Evolutionary conservation across 2,329 filamentous ascomycete genomes (phyloP).

Genomic region (Podosphaera xanthii): DNA sequence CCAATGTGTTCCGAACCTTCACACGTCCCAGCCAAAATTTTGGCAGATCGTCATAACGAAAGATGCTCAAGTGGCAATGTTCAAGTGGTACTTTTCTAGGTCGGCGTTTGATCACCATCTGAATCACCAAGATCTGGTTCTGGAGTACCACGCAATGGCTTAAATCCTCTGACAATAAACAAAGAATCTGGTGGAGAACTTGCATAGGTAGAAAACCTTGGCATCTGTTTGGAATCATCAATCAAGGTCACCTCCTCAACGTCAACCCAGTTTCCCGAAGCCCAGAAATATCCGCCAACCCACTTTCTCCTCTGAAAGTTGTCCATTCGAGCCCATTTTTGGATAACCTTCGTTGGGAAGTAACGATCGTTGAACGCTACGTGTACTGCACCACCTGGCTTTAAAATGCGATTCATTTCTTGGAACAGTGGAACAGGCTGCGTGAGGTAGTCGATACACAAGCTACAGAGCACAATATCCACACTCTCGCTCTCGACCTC

Average conservation of each 20-base stretch:
- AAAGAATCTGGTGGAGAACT: too few relatives aligned
- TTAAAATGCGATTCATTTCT: slow-evolving; percentile 20
- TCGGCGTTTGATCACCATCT: too few relatives aligned
- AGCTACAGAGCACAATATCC: slow-evolving; percentile 26
- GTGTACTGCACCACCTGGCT: slow-evolving; percentile 23
- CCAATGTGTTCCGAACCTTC: too few relatives aligned
- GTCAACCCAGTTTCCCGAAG: slow-evolving; percentile 23
- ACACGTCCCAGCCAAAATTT: too few relatives aligned
- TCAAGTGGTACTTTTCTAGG: too few relatives aligned
- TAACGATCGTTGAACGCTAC: slow-evolving; percentile 27
- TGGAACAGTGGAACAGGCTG: slow-evolving; percentile 22
- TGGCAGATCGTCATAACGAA: too few relatives aligned
- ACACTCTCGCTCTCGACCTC: slow-evolving; percentile 13
- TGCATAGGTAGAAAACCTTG: too few relatives aligned
- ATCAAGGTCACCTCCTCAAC: slow-evolving; percentile 29
- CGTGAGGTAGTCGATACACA: slow-evolving; percentile 28
- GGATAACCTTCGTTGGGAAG: slow-evolving; percentile 28
- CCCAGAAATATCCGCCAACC: slow-evolving; percentile 27
- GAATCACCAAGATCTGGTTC: too few relatives aligned
- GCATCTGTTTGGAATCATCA: slow-evolving; percentile 3
- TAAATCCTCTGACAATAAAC: too few relatives aligned
- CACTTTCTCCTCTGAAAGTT: slow-evolving; percentile 24
- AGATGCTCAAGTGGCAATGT: too few relatives aligned
- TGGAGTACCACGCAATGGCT: too few relatives aligned
- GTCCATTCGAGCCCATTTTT: slow-evolving; percentile 22